A percentile compares a stretch with the other conserved stretches of the same genome.
Evolutionary conservation across 352 stramenopile genomes (phyloP).

Genomic region (Thraustochytrium striatum): DNA sequence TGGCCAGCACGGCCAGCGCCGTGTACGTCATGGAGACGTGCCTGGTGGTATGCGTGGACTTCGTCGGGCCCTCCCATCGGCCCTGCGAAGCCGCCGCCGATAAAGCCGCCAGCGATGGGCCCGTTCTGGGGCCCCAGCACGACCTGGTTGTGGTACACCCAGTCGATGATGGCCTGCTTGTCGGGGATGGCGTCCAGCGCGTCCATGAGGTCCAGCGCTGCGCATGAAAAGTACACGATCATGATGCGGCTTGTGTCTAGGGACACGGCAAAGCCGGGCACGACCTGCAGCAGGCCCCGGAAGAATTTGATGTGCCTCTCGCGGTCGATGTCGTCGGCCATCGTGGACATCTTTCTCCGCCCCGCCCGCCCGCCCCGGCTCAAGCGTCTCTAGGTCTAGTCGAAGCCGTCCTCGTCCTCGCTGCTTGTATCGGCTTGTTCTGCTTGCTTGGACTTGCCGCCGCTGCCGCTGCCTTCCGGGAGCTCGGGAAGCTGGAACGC

Average conservation of each 20-base stretch:
- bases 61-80: slow-evolving; percentile 56
- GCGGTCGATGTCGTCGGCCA: not conserved
- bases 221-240: slow-evolving; percentile 55
- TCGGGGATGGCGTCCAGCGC: slow-evolving; percentile 68
- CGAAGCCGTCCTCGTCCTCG: too few relatives aligned
- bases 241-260: slow-evolving; percentile 36
- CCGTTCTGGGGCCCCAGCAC: not conserved
- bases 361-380: too few relatives aligned
- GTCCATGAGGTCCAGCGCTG: slow-evolving; percentile 70
- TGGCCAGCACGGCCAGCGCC: slow-evolving; percentile 71
- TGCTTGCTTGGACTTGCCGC: too few relatives aligned
- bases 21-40: slow-evolving; percentile 78
- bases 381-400: too few relatives aligned
- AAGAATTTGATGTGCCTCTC: slow-evolving; percentile 28
- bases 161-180: slow-evolving; percentile 69
- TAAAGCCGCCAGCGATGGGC: not conserved
- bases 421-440: too few relatives aligned
- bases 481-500: too few relatives aligned
- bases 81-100: slow-evolving; percentile 18
- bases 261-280: slow-evolving; percentile 11
- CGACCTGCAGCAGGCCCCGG: not conserved
- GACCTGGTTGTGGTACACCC: slow-evolving; percentile 75
- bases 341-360: not conserved
- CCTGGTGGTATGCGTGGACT: slow-evolving; percentile 70
- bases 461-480: too few relatives aligned